Conservation (phyloP, 257 asterid species). For the Solanum pennellii region DNA sequence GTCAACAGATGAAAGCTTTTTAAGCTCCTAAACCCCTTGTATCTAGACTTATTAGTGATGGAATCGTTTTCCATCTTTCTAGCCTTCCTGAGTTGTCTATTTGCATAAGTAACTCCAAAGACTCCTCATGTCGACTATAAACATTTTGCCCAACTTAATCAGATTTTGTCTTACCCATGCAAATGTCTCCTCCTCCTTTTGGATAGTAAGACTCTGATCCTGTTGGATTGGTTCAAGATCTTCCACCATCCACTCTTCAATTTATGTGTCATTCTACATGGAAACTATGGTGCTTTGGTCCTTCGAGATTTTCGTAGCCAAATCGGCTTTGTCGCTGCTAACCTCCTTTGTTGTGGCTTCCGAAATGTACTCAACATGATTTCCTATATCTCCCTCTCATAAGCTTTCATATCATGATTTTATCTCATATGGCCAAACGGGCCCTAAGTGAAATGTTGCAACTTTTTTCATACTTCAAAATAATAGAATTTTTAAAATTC, state of each 20-base stretch:
- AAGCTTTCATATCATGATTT: neutral
- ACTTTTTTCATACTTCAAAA: neutral
- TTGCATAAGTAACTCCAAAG: neutral
- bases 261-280: neutral
- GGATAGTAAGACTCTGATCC: neutral
- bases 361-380: neutral
- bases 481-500: neutral
- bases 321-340: neutral
- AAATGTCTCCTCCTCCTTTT: neutral
- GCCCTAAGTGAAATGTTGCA: neutral
- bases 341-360: neutral
- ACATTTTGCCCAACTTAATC: neutral
- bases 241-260: neutral
- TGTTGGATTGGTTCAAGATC: neutral
- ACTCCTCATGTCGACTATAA: neutral
- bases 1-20: neutral
- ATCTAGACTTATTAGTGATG: neutral
- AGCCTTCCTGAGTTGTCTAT: neutral
- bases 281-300: neutral
- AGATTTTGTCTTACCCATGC: neutral
- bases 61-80: neutral
- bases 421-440: neutral
- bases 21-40: neutral
- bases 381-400: neutral
- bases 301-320: neutral